Evolutionary conservation across 352 stramenopile species (phyloP), one percentile per base, ranked within the genome.

Genomic region (Phytophthora podocarpi): DNA sequence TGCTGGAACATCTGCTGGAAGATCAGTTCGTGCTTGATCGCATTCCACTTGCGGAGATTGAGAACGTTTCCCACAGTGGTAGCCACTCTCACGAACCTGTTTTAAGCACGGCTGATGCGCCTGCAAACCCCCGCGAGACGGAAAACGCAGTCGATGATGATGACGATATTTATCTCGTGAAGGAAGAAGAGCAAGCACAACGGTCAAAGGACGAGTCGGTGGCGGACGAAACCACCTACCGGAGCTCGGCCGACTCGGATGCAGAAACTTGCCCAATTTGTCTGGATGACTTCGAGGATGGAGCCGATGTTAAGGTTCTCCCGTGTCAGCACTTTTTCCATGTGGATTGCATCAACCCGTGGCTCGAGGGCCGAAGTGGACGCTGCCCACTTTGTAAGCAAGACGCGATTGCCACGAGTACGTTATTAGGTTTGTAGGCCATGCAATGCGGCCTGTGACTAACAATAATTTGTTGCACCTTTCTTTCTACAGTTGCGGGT

Each of bases 301-400:
- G 72, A 31, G 73, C 78, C 5, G 60, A 74, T 23, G 78, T 95
- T 18, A 93, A 93, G 60, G 80, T 95, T 24, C 76, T 96, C 27
- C 86, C 88, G 15, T 96, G 88, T 37, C 79, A 90, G 21, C 88
- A 96, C 48, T 90, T 90, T 50, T 96, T 90, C 50, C 88, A 96
- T 47, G 79, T 89, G 12, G 66, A 86, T 20, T 96, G 88, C 56
- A 96, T 96, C 42, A 85, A 93, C 30, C 83, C 82, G 37, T 96
- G 88, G 88, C 80, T 96, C 8, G 87, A 93, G 45, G 62, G 70
- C 6, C 82, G 82, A 41, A 94, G 85, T 64, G 80, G 84, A 26
- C 59, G 76, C 9, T 96, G 88, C 46, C 88, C 88, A 30, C 78
- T 96, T 5, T 96, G 88, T 65, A 94, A 95, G 30, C 82, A 89